phyloP scores from a whole-genome alignment of 176 grass and related monocot genomes.

The Melocanna baccifera region DNA sequence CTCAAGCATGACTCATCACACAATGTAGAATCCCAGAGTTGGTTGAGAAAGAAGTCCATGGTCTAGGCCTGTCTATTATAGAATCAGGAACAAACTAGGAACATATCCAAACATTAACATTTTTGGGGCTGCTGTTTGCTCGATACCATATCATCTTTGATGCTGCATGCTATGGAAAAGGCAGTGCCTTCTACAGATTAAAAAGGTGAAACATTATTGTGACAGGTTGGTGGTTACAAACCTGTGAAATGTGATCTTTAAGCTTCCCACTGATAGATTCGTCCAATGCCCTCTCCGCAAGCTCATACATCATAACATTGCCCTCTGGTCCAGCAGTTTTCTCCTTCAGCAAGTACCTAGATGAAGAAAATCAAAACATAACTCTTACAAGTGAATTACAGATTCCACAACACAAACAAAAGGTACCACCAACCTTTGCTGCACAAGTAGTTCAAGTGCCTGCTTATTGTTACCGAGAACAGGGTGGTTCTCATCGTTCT shows the following conservation, averaged over 20 bases:
- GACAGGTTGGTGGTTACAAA: constrained; percentile 23
- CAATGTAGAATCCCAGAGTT: background rate
- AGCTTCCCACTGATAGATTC: constrained; percentile 55
- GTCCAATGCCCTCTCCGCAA: constrained; percentile 89
- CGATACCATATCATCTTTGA: background rate
- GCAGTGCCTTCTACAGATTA: background rate
- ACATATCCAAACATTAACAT: background rate
- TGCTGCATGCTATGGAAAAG: background rate
- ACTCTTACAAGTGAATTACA: background rate
- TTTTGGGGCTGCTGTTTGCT: background rate
- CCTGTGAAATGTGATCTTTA: constrained; percentile 76
- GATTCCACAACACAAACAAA: background rate
- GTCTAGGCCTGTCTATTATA: background rate
- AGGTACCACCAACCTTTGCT: constrained; percentile 61
- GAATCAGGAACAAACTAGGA: background rate
- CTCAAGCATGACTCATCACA: background rate
- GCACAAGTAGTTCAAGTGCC: constrained; percentile 70
- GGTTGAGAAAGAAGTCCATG: background rate
- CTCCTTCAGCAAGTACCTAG: constrained; percentile 85
- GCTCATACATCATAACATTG: constrained; percentile 69
- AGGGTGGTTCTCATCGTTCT: constrained; percentile 56
- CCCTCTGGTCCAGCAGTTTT: constrained; percentile 81
- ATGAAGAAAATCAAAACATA: constrained; percentile 20
- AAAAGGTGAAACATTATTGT: background rate
- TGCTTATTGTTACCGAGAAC: constrained; percentile 75